Evolutionary conservation across 2,329 filamentous ascomycete genomes (phyloP).

Genomic region (Talaromyces funiculosus): DNA sequence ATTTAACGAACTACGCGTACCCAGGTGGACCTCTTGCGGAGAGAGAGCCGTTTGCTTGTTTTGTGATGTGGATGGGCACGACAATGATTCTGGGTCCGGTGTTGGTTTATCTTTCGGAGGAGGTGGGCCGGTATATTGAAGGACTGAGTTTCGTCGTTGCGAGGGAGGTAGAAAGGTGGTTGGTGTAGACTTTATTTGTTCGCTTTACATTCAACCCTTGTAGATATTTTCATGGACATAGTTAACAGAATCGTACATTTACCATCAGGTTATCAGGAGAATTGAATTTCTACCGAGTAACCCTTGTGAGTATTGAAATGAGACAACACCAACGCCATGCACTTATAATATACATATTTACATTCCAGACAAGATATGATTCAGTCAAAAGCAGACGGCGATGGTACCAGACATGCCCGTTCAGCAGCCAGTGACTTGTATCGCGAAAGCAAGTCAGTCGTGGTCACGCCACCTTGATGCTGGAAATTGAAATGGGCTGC

Average conservation of each 20-base stretch:
- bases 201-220: background rate
- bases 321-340: background rate
- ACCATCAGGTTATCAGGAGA: too few species aligned
- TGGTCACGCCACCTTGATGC: constrained; percentile 6
- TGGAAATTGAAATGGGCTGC: constrained; percentile 8
- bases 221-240: background rate
- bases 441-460: background rate
- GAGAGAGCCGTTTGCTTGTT: background rate
- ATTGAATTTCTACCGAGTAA: too few species aligned
- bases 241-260: background rate
- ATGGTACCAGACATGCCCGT: background rate
- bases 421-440: constrained; percentile 5
- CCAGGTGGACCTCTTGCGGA: constrained; percentile 4
- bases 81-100: constrained; percentile 3
- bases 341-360: background rate
- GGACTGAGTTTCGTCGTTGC: background rate
- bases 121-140: background rate
- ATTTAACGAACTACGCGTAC: background rate
- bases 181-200: background rate
- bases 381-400: background rate
- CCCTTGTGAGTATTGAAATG: too few species aligned
- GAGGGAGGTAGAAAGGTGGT: constrained; percentile 5
- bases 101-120: constrained; percentile 4
- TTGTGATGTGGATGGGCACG: constrained; percentile 6
- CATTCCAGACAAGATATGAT: background rate